A percentile compares a stretch with the other conserved stretches of the same genome.
These are phyloP conservation scores for Penicillium manginii DNA, from an alignment of 495 filamentous ascomycete genomes.

Conservation along the genomic window DNA sequence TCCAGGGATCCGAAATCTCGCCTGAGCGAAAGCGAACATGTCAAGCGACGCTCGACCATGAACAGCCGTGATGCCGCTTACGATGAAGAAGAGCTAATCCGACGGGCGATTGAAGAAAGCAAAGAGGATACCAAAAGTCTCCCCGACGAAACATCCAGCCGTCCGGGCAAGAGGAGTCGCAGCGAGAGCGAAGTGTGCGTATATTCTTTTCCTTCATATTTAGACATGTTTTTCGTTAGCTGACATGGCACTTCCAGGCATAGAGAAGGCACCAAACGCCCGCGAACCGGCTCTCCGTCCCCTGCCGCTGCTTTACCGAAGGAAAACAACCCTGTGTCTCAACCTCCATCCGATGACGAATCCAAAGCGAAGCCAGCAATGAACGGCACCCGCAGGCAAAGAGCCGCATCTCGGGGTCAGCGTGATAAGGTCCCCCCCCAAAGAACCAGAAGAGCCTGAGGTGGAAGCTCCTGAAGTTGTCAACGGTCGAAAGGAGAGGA, in stretches of 20 bases:
- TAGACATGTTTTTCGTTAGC: conserved; percentile 9
- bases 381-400: conserved; percentile 65
- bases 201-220: conserved; percentile 6
- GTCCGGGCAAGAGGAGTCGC: conserved; percentile 78
- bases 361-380: conserved; percentile 45
- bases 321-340: conserved; percentile 49
- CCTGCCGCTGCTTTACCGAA: conserved; percentile 61
- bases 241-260: conserved; percentile 43
- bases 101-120: conserved; percentile 92
- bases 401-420: conserved; percentile 66
- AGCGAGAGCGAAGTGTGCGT: conserved; percentile 94
- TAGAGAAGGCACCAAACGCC: conserved; percentile 64
- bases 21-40: conserved; percentile 48
- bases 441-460: conserved; percentile 68
- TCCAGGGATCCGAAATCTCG: conserved; percentile 52
- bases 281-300: conserved; percentile 75
- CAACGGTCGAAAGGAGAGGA: conserved; percentile 73
- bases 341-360: conserved; percentile 74
- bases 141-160: conserved; percentile 51
- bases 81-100: conserved; percentile 89
- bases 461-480: conserved; percentile 68
- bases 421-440: conserved; percentile 67
- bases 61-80: conserved; percentile 95
- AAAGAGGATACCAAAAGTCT: conserved; percentile 66
- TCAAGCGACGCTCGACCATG: conserved; percentile 93